phyloP scores from a whole-genome alignment of 1,139 yeast species.

The Citeromyces hawaiiensis region DNA sequence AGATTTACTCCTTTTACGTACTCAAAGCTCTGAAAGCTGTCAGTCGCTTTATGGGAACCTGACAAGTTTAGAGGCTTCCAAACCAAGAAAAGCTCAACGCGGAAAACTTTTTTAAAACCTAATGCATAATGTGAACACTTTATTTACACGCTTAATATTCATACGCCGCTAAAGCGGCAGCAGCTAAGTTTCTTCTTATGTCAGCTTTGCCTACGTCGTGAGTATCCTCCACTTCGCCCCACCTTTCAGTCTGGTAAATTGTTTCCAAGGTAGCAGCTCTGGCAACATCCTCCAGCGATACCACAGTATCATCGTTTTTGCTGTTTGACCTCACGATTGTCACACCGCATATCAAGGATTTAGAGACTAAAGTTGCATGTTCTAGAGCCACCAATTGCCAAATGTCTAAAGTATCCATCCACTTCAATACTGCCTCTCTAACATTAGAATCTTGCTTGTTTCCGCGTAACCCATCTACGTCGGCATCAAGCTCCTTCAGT shows the following conservation, averaged over 20 bases:
- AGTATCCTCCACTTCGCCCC: conserved; percentile 99
- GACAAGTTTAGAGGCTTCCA: not conserved
- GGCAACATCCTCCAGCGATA: conserved; percentile 53
- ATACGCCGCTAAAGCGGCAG: conserved; percentile 59
- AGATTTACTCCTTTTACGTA: not conserved
- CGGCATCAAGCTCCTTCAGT: conserved; percentile 62
- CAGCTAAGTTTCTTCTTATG: conserved; percentile 65
- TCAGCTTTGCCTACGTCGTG: conserved; percentile 94
- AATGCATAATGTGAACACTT: not conserved
- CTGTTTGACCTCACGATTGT: conserved; percentile 18
- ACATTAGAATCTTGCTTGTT: conserved; percentile 55
- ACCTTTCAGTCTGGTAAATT: conserved; percentile 68
- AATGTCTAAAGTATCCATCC: conserved; percentile 47
- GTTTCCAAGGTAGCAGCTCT: conserved; percentile 73
- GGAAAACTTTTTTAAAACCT: not conserved
- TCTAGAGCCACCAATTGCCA: conserved; percentile 86
- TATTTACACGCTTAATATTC: conserved; percentile 6
- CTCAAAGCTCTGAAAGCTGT: not conserved
- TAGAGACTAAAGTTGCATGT: conserved; percentile 71
- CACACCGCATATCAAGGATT: conserved; percentile 75
- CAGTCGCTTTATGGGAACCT: not conserved
- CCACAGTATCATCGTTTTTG: conserved; percentile 10
- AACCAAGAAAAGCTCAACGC: not conserved
- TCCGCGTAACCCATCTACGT: conserved; percentile 67
- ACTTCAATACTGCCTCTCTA: conserved; percentile 46